These are phyloP conservation scores for Mycena chlorophos DNA, from an alignment of 768 basidiomycete species.

Conservation along the genomic window DNA sequence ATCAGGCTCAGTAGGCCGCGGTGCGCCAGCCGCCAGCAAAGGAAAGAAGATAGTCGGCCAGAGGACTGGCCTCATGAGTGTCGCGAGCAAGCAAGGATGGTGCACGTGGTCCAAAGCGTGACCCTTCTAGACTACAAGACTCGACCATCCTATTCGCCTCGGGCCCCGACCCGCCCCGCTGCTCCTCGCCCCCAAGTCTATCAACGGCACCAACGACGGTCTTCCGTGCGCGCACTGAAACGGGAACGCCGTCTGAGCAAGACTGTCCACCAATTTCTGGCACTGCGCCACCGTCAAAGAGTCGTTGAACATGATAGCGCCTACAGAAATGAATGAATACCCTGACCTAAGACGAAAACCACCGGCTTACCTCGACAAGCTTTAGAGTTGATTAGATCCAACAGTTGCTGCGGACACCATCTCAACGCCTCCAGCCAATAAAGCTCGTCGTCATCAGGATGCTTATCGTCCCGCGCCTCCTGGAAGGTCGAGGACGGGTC, in stretches of 20 bases:
- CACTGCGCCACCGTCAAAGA: conserved; percentile 67
- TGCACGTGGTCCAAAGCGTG: neutral
- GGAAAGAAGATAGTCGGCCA: conserved; percentile 8
- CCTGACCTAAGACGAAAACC: conserved; percentile 1
- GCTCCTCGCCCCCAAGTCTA: conserved; percentile 24
- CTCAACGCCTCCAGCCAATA: conserved; percentile 73
- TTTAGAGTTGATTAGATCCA: conserved; percentile 90
- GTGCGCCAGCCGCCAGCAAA: conserved; percentile 6
- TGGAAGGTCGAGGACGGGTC: conserved; percentile 35
- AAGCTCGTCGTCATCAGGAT: conserved; percentile 32
- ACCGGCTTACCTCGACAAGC: conserved; percentile 80
- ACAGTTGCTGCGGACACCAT: conserved; percentile 78
- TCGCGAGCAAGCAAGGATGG: conserved; percentile 6
- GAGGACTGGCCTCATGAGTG: conserved; percentile 15
- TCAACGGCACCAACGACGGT: conserved; percentile 57
- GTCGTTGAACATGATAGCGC: conserved; percentile 98
- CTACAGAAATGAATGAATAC: conserved; percentile 39
- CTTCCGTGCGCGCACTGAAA: conserved; percentile 98
- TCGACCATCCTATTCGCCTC: neutral
- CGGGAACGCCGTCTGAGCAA: conserved; percentile 76
- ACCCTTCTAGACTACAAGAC: neutral
- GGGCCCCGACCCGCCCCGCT: neutral
- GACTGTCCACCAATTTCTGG: conserved; percentile 59
- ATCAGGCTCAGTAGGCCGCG: conserved; percentile 36
- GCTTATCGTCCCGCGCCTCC: conserved; percentile 24